Conservation (phyloP, 306 rosid species). For the Mucuna pruriens region DNA sequence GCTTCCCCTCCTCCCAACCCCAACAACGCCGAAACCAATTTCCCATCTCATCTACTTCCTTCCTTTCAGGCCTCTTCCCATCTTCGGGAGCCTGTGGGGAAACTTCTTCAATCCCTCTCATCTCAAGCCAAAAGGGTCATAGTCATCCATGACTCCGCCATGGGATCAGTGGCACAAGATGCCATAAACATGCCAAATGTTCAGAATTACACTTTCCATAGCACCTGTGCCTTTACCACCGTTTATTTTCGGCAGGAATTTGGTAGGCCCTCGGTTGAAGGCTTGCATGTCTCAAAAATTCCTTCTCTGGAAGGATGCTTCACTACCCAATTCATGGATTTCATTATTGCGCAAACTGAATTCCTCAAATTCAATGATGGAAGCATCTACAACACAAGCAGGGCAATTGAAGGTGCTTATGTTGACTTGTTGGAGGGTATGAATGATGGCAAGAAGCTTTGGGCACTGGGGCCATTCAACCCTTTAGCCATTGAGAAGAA, state of each 20-base stretch:
- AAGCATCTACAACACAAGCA: constrained; percentile 49
- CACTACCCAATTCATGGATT: constrained; percentile 36
- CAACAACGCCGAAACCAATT: constrained; percentile 30
- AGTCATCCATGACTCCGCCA: constrained; percentile 61
- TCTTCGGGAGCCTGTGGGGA: constrained; percentile 43
- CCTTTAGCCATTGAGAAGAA: constrained; percentile 41
- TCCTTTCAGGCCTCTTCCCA: constrained; percentile 54
- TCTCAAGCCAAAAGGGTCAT: constrained; percentile 42
- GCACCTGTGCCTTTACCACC: constrained; percentile 48
- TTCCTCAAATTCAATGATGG: constrained; percentile 41
- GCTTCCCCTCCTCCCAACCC: constrained; percentile 62
- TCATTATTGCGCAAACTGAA: constrained; percentile 8
- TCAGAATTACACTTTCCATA: constrained; percentile 55
- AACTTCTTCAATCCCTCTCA: constrained; percentile 51
- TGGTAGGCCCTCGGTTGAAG: neutral
- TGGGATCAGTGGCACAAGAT: constrained; percentile 59
- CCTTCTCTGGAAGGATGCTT: constrained; percentile 60
- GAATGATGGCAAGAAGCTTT: constrained; percentile 35
- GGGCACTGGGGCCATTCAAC: constrained; percentile 68
- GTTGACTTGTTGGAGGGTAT: constrained; percentile 44
- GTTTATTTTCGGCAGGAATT: constrained; percentile 8
- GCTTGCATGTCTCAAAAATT: constrained; percentile 8
- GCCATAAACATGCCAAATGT: constrained; percentile 43
- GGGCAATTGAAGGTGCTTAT: constrained; percentile 51
- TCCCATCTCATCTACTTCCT: constrained; percentile 68